phyloP scores from a whole-genome alignment of 1,284 basidiomycete species.

The Boletus smithii region DNA sequence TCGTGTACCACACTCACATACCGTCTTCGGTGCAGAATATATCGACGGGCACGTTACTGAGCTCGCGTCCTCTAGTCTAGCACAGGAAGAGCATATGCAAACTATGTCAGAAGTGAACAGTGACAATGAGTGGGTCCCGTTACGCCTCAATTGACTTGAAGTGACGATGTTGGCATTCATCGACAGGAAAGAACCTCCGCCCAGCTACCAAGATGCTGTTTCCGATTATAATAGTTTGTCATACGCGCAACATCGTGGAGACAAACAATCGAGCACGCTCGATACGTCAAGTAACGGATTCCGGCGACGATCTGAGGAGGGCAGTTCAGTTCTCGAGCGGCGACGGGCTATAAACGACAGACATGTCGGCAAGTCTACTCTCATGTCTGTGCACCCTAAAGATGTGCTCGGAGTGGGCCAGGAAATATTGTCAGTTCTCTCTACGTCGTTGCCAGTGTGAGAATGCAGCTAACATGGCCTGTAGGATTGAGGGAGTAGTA shows the following conservation, averaged over 20 bases:
- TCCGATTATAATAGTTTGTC: neutral
- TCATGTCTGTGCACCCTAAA: neutral
- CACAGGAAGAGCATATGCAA: neutral
- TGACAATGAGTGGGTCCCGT: slow-evolving; percentile 4
- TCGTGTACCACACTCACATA: neutral
- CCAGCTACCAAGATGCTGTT: slow-evolving; percentile 16
- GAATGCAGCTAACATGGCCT: slow-evolving; percentile 1
- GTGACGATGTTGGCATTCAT: neutral
- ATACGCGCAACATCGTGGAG: neutral
- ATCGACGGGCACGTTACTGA: neutral
- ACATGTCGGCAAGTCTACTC: neutral
- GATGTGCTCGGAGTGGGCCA: neutral
- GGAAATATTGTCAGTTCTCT: slow-evolving; percentile 2
- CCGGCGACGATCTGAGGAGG: neutral
- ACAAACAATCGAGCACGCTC: neutral
- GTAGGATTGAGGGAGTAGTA: neutral
- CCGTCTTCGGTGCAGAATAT: neutral
- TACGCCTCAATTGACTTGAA: neutral
- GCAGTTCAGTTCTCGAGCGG: neutral
- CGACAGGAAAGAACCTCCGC: slow-evolving; percentile 7
- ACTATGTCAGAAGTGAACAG: neutral
- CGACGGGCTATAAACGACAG: neutral
- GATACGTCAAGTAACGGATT: neutral
- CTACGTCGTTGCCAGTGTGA: neutral
- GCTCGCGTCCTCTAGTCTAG: neutral